These are phyloP conservation scores for Syzygium malaccense DNA, from an alignment of 441 rosid species.

Conservation along the genomic window DNA sequence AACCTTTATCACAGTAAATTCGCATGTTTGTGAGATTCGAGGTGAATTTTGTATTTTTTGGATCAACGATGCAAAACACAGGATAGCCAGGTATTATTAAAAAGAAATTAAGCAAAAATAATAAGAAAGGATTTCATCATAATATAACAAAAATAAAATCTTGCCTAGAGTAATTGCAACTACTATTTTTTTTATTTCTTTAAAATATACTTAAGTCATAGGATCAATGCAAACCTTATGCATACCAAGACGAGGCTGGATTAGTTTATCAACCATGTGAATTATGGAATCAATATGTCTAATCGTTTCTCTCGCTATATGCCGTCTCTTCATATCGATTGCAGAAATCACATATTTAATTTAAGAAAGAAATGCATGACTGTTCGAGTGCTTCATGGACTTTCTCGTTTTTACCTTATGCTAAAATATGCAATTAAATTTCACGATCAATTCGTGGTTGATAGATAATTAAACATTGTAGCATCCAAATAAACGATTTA, in stretches of 20 bases:
- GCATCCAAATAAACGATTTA: background rate
- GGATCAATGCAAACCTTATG: background rate
- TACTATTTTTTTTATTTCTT: background rate
- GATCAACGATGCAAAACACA: too few relatives aligned
- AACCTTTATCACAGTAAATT: too few relatives aligned
- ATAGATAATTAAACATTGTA: background rate
- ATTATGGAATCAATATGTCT: background rate
- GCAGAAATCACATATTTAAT: background rate
- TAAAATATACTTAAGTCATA: background rate
- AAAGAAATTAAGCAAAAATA: background rate
- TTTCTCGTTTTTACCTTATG: background rate
- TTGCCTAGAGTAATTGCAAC: background rate
- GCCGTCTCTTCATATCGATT: background rate
- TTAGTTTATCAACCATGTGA: background rate
- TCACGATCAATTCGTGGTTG: background rate
- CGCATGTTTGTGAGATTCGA: too few relatives aligned
- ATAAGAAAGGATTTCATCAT: background rate
- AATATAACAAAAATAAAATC: too few relatives aligned
- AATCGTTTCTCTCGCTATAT: background rate
- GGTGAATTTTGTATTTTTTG: too few relatives aligned
- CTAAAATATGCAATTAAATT: background rate
- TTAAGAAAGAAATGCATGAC: background rate
- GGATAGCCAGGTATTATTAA: too few relatives aligned
- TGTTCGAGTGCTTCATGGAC: background rate
- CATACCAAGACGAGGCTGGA: background rate